phyloP scores from a whole-genome alignment of 768 basidiomycete genomes.

The Trametes elegans region DNA sequence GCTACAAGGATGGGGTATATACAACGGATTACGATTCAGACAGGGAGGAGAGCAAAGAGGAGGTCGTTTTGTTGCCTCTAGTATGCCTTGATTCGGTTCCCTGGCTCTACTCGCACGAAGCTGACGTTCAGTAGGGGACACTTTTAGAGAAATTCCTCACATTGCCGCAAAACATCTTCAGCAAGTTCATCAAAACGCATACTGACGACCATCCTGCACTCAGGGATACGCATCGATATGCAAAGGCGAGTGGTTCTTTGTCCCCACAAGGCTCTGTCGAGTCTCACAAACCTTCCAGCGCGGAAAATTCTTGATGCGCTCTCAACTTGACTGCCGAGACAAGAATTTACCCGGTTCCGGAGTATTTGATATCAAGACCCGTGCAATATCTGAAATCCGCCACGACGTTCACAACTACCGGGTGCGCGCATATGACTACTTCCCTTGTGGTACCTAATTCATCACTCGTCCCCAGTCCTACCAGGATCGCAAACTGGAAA shows the following conservation, averaged over 20 bases:
- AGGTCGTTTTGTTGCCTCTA: slow-evolving; percentile 67
- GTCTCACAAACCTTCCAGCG: slow-evolving; percentile 37
- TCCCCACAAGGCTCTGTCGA: not conserved
- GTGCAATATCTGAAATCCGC: slow-evolving; percentile 81
- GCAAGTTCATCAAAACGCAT: slow-evolving; percentile 42
- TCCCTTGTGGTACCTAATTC: not conserved
- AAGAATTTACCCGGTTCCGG: slow-evolving; percentile 80
- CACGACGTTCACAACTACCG: slow-evolving; percentile 82
- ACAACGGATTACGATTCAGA: slow-evolving; percentile 57
- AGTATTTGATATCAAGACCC: slow-evolving; percentile 95
- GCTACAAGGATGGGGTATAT: slow-evolving; percentile 64
- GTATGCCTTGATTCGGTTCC: slow-evolving; percentile 28
- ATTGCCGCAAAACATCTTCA: slow-evolving; percentile 59
- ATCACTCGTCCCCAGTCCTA: slow-evolving; percentile 51
- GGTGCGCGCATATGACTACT: slow-evolving; percentile 35
- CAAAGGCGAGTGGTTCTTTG: slow-evolving; percentile 51
- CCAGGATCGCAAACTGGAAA: slow-evolving; percentile 72
- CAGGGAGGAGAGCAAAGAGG: slow-evolving; percentile 49
- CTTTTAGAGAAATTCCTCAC: slow-evolving; percentile 90
- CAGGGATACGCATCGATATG: slow-evolving; percentile 82
- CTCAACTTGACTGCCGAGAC: slow-evolving; percentile 90
- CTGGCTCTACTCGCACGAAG: not conserved
- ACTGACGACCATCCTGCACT: not conserved
- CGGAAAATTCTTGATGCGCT: slow-evolving; percentile 80
- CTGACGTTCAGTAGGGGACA: slow-evolving; percentile 56